phyloP scores from a whole-genome alignment of 2,329 filamentous ascomycete genomes.

The Biscogniauxia mediterranea region DNA sequence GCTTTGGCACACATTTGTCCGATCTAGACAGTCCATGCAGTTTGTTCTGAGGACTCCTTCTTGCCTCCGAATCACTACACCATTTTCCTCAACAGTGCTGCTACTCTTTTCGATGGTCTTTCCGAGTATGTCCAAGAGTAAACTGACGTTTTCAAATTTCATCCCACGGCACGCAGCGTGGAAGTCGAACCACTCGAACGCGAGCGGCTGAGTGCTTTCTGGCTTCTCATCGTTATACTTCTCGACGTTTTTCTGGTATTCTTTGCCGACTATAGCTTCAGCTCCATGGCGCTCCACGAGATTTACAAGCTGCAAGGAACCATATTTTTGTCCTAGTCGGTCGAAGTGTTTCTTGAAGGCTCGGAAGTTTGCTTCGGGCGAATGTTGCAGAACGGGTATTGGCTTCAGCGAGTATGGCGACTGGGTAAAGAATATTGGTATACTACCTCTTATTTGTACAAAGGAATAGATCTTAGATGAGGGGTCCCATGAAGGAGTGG shows the following conservation, averaged over 20 bases:
- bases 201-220: constrained; percentile 47
- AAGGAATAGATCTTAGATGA: constrained; percentile 73
- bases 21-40: constrained; percentile 97
- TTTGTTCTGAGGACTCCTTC: constrained; percentile 85
- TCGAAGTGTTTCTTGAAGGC: constrained; percentile 81
- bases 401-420: constrained; percentile 93
- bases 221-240: constrained; percentile 62
- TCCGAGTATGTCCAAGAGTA: constrained; percentile 69
- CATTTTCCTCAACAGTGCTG: constrained; percentile 61
- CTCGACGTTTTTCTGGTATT: constrained; percentile 69
- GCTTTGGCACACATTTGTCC: constrained; percentile 94
- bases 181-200: constrained; percentile 97
- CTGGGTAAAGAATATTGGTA: constrained; percentile 93
- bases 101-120: constrained; percentile 67
- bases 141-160: constrained; percentile 93
- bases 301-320: constrained; percentile 73
- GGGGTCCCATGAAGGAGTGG: constrained; percentile 63
- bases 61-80: constrained; percentile 51
- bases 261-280: constrained; percentile 74
- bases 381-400: constrained; percentile 77
- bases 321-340: constrained; percentile 67
- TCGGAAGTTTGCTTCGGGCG: constrained; percentile 70
- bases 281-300: constrained; percentile 86
- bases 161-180: constrained; percentile 90
- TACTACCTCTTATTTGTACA: constrained; percentile 83